Percentiles rank a stretch among this genome's conserved stretches.
These are phyloP conservation scores for Prinsepia uniflora DNA, from an alignment of 306 rosid species.

Conservation along the genomic window DNA sequence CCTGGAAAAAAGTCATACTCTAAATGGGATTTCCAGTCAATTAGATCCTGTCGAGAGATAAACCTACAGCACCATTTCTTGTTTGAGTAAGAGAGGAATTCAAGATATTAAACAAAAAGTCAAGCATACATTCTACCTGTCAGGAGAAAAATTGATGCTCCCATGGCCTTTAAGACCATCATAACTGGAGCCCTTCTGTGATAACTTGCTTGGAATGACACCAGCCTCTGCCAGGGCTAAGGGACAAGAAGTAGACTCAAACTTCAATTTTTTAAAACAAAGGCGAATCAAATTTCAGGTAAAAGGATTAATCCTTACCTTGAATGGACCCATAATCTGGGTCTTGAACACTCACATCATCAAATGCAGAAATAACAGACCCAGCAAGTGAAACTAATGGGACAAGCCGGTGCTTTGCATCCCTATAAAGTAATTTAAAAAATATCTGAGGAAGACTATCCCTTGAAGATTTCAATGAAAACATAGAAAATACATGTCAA, in stretches of 20 bases:
- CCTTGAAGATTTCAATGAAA: not conserved
- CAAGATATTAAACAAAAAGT: conserved; percentile 15
- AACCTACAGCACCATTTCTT: conserved; percentile 45
- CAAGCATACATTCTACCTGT: conserved; percentile 44
- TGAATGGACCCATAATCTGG: conserved; percentile 70
- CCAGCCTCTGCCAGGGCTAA: conserved; percentile 91
- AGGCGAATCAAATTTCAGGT: conserved; percentile 6
- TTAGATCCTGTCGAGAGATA: conserved; percentile 77
- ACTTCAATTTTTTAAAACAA: conserved; percentile 11
- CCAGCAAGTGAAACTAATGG: conserved; percentile 59
- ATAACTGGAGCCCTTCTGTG: conserved; percentile 30
- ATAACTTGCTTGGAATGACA: conserved; percentile 73
- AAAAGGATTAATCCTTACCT: conserved; percentile 43
- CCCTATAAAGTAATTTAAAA: conserved; percentile 45
- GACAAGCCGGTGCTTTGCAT: conserved; percentile 53
- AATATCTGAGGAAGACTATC: conserved; percentile 15
- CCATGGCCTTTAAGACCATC: conserved; percentile 34
- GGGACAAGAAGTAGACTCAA: conserved; percentile 31
- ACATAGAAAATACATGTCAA: conserved; percentile 9
- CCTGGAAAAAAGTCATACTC: conserved; percentile 61
- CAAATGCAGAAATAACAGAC: conserved; percentile 59
- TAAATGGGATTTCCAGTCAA: conserved; percentile 82
- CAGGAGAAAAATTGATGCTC: conserved; percentile 47
- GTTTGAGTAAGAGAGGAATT: conserved; percentile 22
- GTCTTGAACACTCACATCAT: conserved; percentile 53